Base-by-base conservation (phyloP, 2,329 filamentous ascomycete genomes). In the Rhynchosporium secalis region DNA sequence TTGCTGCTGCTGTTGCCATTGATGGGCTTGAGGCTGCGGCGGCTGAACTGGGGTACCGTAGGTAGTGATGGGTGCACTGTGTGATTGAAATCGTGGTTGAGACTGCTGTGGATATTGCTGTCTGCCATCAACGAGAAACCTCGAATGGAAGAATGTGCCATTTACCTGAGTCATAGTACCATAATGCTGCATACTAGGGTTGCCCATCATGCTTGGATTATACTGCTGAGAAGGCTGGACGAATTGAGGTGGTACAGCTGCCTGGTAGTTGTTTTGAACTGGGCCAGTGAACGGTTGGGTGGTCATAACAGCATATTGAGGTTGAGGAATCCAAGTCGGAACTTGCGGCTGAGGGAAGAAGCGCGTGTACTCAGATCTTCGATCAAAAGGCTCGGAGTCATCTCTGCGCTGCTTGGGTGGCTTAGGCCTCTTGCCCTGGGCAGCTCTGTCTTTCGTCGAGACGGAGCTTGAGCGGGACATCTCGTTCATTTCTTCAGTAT, bases 401-500 rank as follows among this genome's bases (percentile, higher is more conserved):
- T 87, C 84, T 51, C 85, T 80, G 47, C 85, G 81, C 69, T 86
- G 84, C 72, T 85, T 87, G 63, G 77, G 73, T 75, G 87, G 72
- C 83, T 90, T 80, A 76, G 86, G 78, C 84, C 90, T 80, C 71
- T 91, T 91, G 51, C 86, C 86, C 67, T 87, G 82, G 67, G 86
- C 87, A 48, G 83, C 82, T 72, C 85, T 94, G 72, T 93, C 92
- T 73, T 90, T 92, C 29, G 89, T 90, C 48, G 89, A 91, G 5
- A 90, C 85, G 4, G 94, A 97, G 75, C 92, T 97, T 26, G 93
- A 91, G 54, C 93, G 85, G 26, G 94, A 98, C 68, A 92, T 82
- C 63, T 90, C 90, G 68, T 88, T 89, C 46, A 87, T 86, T 61
- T 89, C 89, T 52, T 90, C 86, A 28, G 82, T 86, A 63, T 86